These are phyloP conservation scores for Sporobolomyces phaffii DNA, from an alignment of 768 basidiomycete species.

Conservation along the genomic window DNA sequence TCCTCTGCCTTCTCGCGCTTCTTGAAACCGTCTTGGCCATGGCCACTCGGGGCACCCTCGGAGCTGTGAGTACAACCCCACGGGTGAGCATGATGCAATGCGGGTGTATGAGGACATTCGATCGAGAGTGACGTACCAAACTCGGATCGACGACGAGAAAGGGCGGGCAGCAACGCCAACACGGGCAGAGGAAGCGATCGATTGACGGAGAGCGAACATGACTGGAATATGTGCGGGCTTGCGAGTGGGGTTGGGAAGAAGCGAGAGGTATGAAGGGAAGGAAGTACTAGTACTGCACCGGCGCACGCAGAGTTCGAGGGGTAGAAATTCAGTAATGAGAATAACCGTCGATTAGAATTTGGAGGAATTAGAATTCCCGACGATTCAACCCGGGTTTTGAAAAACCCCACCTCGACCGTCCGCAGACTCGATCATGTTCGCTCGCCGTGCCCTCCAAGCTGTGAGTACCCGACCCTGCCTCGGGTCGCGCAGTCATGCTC, in stretches of 20 bases:
- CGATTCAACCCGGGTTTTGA: too few species aligned
- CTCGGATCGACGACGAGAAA: slow-evolving; percentile 11
- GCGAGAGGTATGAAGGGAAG: not conserved
- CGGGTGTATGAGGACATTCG: too few species aligned
- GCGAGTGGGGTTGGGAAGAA: not conserved
- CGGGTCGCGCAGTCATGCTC: not conserved
- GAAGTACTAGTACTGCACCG: not conserved
- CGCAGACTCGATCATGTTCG: too few species aligned
- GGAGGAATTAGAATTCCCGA: too few species aligned
- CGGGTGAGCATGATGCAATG: too few species aligned
- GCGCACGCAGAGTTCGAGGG: not conserved
- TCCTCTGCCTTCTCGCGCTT: slow-evolving; percentile 36
- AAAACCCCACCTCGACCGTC: too few species aligned
- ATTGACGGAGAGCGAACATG: slow-evolving; percentile 23
- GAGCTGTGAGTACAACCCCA: slow-evolving; percentile 20
- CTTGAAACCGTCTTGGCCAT: slow-evolving; percentile 13
- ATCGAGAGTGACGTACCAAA: slow-evolving; percentile 8
- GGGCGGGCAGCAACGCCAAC: not conserved
- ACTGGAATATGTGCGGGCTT: not conserved
- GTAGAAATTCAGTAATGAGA: too few species aligned
- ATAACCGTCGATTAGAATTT: too few species aligned
- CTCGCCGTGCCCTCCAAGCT: slow-evolving; percentile 22
- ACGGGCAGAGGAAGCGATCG: not conserved
- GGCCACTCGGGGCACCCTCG: slow-evolving; percentile 21
- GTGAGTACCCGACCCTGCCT: not conserved